phyloP scores from a whole-genome alignment of 345 rosid genomes.

The Gossypium australe region DNA sequence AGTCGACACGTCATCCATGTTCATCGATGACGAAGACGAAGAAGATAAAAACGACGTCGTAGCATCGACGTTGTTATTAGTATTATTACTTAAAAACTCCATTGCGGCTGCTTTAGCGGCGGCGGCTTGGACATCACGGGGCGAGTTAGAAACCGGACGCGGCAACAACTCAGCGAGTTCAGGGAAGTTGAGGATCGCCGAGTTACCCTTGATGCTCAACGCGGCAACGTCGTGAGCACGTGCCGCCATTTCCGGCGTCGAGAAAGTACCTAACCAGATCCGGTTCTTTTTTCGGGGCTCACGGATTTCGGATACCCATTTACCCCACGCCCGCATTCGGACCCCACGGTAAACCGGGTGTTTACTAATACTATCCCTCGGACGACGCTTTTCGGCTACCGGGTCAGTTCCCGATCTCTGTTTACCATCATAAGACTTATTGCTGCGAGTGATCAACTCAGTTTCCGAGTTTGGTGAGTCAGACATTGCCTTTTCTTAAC shows the following conservation, averaged over 20 bases:
- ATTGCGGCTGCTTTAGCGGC: slow-evolving; percentile 51
- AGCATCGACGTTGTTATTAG: background rate
- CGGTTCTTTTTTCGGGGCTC: slow-evolving; percentile 61
- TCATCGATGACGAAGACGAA: slow-evolving; percentile 21
- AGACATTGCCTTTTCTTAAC: slow-evolving; percentile 1
- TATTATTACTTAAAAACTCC: slow-evolving; percentile 10
- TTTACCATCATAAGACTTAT: background rate
- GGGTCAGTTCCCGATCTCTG: background rate
- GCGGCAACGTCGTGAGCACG: slow-evolving; percentile 67
- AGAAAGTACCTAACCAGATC: slow-evolving; percentile 63
- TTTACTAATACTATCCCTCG: slow-evolving; percentile 19
- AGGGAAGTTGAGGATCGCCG: slow-evolving; percentile 54
- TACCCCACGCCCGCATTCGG: slow-evolving; percentile 59
- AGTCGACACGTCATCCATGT: slow-evolving; percentile 36
- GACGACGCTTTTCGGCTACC: slow-evolving; percentile 14
- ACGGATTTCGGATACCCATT: slow-evolving; percentile 66
- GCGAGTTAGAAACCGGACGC: slow-evolving; percentile 37
- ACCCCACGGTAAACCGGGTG: slow-evolving; percentile 55
- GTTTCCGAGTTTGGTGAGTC: slow-evolving; percentile 16
- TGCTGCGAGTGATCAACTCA: background rate
- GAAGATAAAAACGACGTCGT: background rate
- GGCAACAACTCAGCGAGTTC: slow-evolving; percentile 40
- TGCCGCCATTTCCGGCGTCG: slow-evolving; percentile 63
- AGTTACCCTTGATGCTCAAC: slow-evolving; percentile 42
- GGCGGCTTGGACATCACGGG: slow-evolving; percentile 48